phyloP scores from a whole-genome alignment of 2,329 filamentous ascomycete genomes.

The Cladophialophora chaetospira region DNA sequence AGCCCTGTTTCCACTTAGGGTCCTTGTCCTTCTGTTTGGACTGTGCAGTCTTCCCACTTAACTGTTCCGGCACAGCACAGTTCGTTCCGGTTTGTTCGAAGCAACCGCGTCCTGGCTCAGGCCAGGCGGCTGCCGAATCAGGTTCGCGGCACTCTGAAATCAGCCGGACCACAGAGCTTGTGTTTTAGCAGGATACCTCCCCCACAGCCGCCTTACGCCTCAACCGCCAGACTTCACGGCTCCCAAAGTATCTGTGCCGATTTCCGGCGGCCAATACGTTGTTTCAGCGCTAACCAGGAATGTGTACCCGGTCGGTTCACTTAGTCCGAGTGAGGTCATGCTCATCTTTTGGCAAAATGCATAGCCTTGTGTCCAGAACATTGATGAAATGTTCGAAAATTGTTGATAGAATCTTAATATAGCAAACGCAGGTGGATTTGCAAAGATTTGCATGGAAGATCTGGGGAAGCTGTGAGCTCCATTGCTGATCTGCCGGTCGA shows the following conservation, averaged over 20 bases:
- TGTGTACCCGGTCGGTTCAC: background rate
- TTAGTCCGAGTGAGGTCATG: too few relatives aligned
- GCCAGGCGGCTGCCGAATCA: background rate
- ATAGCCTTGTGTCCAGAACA: too few relatives aligned
- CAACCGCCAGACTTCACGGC: background rate
- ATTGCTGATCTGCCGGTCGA: conserved; percentile 15
- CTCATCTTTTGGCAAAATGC: too few relatives aligned
- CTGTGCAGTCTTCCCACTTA: too few relatives aligned
- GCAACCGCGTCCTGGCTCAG: too few relatives aligned
- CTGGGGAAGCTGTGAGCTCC: conserved; percentile 2
- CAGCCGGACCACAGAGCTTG: background rate
- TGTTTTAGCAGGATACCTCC: background rate
- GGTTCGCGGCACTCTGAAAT: background rate
- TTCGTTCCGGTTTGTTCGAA: too few relatives aligned
- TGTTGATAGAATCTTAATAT: background rate
- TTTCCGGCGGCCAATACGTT: conserved; percentile 5
- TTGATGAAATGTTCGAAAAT: background rate
- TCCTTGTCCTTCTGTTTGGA: background rate
- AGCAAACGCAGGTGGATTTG: background rate
- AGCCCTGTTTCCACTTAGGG: background rate
- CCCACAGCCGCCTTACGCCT: background rate
- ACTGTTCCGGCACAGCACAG: too few relatives aligned
- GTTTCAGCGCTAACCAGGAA: background rate
- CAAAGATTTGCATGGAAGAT: conserved; percentile 1
- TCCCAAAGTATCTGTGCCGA: conserved; percentile 4